Percentiles rank a stretch among this genome's conserved stretches.
phyloP scores from a whole-genome alignment of 2,329 filamentous ascomycete species.

The Dactylellina drechsleri region DNA sequence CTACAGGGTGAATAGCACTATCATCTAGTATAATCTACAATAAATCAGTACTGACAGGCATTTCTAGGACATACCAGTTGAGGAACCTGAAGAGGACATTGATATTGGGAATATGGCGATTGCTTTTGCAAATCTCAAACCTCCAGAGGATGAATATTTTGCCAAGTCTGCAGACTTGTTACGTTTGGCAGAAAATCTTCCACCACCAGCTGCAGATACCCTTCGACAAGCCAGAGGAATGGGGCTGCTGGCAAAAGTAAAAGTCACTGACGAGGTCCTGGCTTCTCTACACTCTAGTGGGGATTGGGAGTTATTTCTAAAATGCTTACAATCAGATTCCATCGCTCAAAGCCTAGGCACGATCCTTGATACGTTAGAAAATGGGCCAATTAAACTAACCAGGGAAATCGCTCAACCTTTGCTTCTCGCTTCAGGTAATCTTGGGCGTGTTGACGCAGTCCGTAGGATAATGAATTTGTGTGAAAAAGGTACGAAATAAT shows the following conservation, averaged over 20 bases:
- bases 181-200: not conserved
- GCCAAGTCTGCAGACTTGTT: not conserved
- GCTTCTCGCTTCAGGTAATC: not conserved
- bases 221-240: not conserved
- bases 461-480: slow-evolving; percentile 8
- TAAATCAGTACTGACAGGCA: not conserved
- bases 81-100: slow-evolving; percentile 8
- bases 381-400: not conserved
- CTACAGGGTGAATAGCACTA: slow-evolving; percentile 1
- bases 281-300: not conserved
- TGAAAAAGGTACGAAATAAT: slow-evolving; percentile 11
- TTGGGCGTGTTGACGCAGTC: not conserved
- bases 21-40: too few relatives aligned
- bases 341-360: not conserved
- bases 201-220: not conserved
- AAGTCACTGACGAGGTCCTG: not conserved
- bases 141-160: not conserved
- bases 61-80: slow-evolving; percentile 7
- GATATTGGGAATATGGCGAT: slow-evolving; percentile 12
- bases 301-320: slow-evolving; percentile 3
- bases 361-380: not conserved
- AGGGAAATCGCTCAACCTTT: slow-evolving; percentile 8
- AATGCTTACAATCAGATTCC: not conserved
- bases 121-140: slow-evolving; percentile 9
- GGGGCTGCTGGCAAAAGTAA: slow-evolving; percentile 1